Evolutionary conservation across 116 monocot species (phyloP).

Genomic region (Papilionanthe hybrid): DNA sequence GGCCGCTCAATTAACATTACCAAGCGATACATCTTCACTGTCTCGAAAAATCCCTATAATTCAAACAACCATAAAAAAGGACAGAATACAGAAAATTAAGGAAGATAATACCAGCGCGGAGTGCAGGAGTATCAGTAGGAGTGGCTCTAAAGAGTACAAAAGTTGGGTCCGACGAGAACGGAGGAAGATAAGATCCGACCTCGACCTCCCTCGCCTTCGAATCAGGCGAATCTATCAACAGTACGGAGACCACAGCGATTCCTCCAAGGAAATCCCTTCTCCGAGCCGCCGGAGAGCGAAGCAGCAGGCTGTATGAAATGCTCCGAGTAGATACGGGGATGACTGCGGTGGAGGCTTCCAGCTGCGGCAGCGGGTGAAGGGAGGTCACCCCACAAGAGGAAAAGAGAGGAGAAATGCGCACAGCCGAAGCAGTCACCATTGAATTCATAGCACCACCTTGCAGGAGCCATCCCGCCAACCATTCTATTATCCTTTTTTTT

Average conservation of each 20-base stretch:
- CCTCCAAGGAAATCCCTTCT: constrained; percentile 47
- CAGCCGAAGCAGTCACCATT: constrained; percentile 29
- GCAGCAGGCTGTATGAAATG: neutral
- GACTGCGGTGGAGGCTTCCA: neutral
- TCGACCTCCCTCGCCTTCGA: constrained; percentile 68
- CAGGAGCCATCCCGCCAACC: neutral
- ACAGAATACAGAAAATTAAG: neutral
- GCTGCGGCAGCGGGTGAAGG: neutral
- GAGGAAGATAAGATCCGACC: constrained; percentile 78
- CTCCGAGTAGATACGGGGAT: neutral
- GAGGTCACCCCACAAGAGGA: constrained; percentile 1
- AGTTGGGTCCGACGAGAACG: constrained; percentile 43
- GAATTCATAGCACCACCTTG: constrained; percentile 8
- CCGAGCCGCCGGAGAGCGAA: neutral
- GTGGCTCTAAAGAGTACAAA: constrained; percentile 88
- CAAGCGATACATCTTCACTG: no score
- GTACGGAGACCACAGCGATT: constrained; percentile 22
- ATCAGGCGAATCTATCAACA: constrained; percentile 14
- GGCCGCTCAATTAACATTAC: no score
- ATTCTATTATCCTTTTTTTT: neutral
- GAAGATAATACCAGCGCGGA: constrained; percentile 66
- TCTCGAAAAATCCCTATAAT: no score
- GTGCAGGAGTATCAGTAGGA: constrained; percentile 82
- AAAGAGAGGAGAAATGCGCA: constrained; percentile 13
- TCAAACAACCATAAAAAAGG: no score